phyloP scores from a whole-genome alignment of 352 stramenopile species.

The Phytophthora aleatoria region DNA sequence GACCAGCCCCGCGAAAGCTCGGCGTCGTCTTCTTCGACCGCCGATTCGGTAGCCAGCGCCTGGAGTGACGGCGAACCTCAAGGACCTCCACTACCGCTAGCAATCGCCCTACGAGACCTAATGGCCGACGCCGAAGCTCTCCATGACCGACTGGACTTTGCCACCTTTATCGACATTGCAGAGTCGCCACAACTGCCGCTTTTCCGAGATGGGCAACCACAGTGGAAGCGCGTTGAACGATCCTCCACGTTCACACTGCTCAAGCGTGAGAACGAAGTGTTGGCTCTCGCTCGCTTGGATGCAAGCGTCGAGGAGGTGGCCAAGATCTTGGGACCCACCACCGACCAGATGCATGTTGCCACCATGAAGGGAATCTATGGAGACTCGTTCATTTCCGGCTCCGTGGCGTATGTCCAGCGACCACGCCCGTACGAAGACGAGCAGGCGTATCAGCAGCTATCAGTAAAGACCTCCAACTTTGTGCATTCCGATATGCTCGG shows the following conservation, averaged over 20 bases:
- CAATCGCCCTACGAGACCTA: slow-evolving; percentile 11
- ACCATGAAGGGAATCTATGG: slow-evolving; percentile 42
- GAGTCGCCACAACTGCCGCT: slow-evolving; percentile 14
- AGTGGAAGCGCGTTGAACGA: slow-evolving; percentile 30
- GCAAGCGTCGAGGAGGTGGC: slow-evolving; percentile 37
- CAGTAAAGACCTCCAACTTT: slow-evolving; percentile 39
- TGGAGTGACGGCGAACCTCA: slow-evolving; percentile 24
- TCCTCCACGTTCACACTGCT: slow-evolving; percentile 25
- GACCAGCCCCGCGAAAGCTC: slow-evolving; percentile 2
- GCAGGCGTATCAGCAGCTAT: slow-evolving; percentile 17
- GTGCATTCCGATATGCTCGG: slow-evolving; percentile 34
- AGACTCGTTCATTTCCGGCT: slow-evolving; percentile 36
- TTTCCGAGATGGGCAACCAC: slow-evolving; percentile 4
- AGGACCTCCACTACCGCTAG: slow-evolving; percentile 14
- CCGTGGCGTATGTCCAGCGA: slow-evolving; percentile 27
- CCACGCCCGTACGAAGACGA: slow-evolving; percentile 3
- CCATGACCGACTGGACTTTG: slow-evolving; percentile 27
- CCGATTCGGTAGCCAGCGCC: slow-evolving; percentile 8
- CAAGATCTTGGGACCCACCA: slow-evolving; percentile 21
- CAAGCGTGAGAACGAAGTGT: slow-evolving; percentile 29
- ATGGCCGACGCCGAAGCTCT: slow-evolving; percentile 22
- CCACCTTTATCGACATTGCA: slow-evolving; percentile 16
- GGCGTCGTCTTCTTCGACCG: slow-evolving; percentile 8
- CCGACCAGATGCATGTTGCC: slow-evolving; percentile 20
- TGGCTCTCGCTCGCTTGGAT: slow-evolving; percentile 28